Percentiles rank a stretch among this genome's conserved stretches.
These are phyloP conservation scores for Rhododendron mucronatum DNA, from an alignment of 148 eudicot species.

Conservation along the genomic window DNA sequence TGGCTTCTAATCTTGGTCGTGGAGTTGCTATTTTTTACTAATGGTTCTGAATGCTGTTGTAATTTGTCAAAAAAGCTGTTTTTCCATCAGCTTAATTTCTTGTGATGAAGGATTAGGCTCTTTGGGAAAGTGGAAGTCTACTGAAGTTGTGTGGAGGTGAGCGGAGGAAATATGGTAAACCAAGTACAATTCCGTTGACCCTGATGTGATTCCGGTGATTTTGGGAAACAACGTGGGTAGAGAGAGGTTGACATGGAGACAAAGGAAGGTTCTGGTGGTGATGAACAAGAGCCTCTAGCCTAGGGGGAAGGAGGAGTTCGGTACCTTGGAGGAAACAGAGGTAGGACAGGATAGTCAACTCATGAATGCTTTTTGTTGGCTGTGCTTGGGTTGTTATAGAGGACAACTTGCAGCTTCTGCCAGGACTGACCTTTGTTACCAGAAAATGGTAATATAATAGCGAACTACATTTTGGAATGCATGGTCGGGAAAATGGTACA, in stretches of 20 bases:
- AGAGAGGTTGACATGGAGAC: neutral
- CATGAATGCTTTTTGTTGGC: neutral
- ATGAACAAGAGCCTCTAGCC: neutral
- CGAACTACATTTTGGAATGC: neutral
- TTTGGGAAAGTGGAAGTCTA: neutral
- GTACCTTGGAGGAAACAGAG: neutral
- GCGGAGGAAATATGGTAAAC: neutral
- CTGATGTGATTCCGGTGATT: neutral
- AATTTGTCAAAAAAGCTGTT: neutral
- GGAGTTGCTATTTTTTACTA: neutral
- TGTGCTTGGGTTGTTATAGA: neutral
- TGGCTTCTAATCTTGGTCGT: neutral
- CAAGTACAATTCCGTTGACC: neutral
- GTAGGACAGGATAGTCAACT: neutral
- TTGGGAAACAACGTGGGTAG: neutral
- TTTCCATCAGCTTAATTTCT: neutral
- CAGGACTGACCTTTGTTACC: neutral
- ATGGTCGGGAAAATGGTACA: neutral
- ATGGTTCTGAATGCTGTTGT: neutral
- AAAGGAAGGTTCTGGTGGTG: neutral
- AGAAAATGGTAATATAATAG: neutral
- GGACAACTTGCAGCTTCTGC: conserved; percentile 2
- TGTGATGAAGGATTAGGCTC: neutral
- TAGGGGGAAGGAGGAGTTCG: neutral
- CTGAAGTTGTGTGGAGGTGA: neutral